Evolutionary conservation across 345 rosid species (phyloP).

Genomic region (Iberis pinnata): DNA sequence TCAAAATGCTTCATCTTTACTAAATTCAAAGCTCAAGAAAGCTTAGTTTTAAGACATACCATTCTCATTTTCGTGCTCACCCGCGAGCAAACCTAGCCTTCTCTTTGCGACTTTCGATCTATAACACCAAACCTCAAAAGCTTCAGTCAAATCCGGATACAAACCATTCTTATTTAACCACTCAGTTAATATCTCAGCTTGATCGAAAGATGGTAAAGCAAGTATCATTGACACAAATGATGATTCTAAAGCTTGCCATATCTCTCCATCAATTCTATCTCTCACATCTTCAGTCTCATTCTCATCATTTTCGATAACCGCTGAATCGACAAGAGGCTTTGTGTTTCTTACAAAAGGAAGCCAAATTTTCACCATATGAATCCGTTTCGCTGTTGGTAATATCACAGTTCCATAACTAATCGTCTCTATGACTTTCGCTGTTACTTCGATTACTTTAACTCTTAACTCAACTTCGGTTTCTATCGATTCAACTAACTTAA

Average conservation of each 20-base stretch:
- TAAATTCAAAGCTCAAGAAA: slow-evolving; percentile 9
- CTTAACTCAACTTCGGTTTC: slow-evolving; percentile 33
- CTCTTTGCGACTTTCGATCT: slow-evolving; percentile 74
- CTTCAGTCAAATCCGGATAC: slow-evolving; percentile 89
- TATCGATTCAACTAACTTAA: slow-evolving; percentile 35
- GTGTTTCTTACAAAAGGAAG: slow-evolving; percentile 71
- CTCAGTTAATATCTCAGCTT: slow-evolving; percentile 70
- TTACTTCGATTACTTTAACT: slow-evolving; percentile 54
- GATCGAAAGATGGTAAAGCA: slow-evolving; percentile 73
- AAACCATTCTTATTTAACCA: slow-evolving; percentile 56
- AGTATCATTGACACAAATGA: slow-evolving; percentile 64
- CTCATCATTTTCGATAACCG: slow-evolving; percentile 26
- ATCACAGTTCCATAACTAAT: slow-evolving; percentile 67
- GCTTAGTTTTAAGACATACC: slow-evolving; percentile 18
- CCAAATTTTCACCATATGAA: slow-evolving; percentile 67
- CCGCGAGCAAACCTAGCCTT: slow-evolving; percentile 40
- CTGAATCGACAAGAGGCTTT: slow-evolving; percentile 56
- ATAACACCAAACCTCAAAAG: slow-evolving; percentile 85
- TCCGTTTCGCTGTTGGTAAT: slow-evolving; percentile 56
- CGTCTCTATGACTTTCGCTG: slow-evolving; percentile 71
- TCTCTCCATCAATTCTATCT: slow-evolving; percentile 52
- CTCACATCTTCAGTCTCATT: slow-evolving; percentile 14
- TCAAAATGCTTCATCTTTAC: slow-evolving; percentile 5
- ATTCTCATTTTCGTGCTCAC: slow-evolving; percentile 27
- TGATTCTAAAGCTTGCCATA: slow-evolving; percentile 78